Conservation (phyloP, 306 rosid species). For the Vigna nakashimae region DNA sequence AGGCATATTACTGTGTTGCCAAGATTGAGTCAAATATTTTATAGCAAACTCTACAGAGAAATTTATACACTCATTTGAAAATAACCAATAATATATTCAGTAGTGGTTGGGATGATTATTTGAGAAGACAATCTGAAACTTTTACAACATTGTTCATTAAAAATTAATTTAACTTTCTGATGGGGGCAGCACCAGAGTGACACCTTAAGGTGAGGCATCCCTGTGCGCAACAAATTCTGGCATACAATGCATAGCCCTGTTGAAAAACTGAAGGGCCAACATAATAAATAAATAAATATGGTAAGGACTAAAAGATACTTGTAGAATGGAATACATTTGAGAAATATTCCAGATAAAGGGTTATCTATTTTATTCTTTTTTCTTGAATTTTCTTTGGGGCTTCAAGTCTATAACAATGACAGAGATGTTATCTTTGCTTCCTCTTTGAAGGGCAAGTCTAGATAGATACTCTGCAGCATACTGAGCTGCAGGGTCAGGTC, state of each 20-base stretch:
- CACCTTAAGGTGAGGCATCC: slow-evolving; percentile 28
- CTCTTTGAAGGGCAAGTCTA: slow-evolving; percentile 77
- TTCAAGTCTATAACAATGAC: slow-evolving; percentile 80
- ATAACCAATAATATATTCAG: neutral
- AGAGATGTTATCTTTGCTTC: slow-evolving; percentile 83
- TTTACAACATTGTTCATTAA: slow-evolving; percentile 26
- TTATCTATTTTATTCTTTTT: slow-evolving; percentile 35
- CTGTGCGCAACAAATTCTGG: slow-evolving; percentile 33
- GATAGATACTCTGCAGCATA: slow-evolving; percentile 81
- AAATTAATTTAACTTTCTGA: slow-evolving; percentile 16
- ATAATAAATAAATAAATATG: slow-evolving; percentile 24
- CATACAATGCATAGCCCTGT: slow-evolving; percentile 50
- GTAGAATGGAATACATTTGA: slow-evolving; percentile 27
- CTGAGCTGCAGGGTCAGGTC: slow-evolving; percentile 75
- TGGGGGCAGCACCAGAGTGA: slow-evolving; percentile 18
- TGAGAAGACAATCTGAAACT: slow-evolving; percentile 11
- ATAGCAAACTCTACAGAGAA: slow-evolving; percentile 18
- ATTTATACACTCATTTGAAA: slow-evolving; percentile 8
- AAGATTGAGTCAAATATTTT: too few relatives aligned
- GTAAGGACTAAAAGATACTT: slow-evolving; percentile 33
- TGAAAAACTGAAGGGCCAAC: slow-evolving; percentile 52
- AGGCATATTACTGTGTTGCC: neutral
- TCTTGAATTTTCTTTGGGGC: slow-evolving; percentile 71
- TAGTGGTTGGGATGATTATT: slow-evolving; percentile 9
- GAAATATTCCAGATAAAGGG: slow-evolving; percentile 27